A percentile compares a stretch with the other conserved stretches of the same genome.
Conservation (phyloP, 2,329 filamentous ascomycete species). For the Acrocalymma vagum region DNA sequence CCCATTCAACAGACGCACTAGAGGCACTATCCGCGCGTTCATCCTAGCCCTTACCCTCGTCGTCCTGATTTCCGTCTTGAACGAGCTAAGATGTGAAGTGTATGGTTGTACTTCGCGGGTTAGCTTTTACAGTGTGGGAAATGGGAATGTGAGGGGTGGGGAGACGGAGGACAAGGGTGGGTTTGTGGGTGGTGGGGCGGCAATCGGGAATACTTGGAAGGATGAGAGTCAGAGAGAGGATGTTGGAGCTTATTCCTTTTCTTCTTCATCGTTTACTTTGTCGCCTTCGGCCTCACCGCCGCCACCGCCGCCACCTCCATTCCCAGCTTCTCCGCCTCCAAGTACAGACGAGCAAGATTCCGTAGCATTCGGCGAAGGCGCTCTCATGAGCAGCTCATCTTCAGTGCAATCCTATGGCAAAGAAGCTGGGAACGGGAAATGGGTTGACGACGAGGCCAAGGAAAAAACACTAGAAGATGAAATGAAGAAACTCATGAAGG, state of each 20-base stretch:
- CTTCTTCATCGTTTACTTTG: too few species aligned
- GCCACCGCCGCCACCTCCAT: too few species aligned
- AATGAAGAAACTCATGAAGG: background rate
- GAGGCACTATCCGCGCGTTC: conserved; percentile 3
- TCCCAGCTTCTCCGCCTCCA: too few species aligned
- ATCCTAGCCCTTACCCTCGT: conserved; percentile 6
- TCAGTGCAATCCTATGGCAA: background rate
- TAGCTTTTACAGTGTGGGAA: conserved; percentile 7
- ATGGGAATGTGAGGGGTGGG: conserved; percentile 3
- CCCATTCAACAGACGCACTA: conserved; percentile 6
- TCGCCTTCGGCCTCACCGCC: too few species aligned
- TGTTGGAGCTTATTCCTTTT: too few species aligned
- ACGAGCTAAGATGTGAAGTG: conserved; percentile 14
- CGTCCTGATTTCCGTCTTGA: conserved; percentile 11
- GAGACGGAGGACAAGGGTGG: conserved; percentile 1
- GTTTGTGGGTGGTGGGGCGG: conserved; percentile 7
- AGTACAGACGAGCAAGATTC: background rate
- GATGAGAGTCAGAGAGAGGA: background rate
- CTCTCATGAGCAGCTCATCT: background rate
- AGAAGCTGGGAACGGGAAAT: background rate
- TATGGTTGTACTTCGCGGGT: conserved; percentile 14
- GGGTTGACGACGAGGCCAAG: background rate
- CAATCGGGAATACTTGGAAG: background rate
- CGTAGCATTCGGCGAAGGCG: background rate
- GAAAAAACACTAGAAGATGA: background rate